Evolutionary conservation across 83 land plant genomes (phyloP).

Genomic region (Thuja plicata): DNA sequence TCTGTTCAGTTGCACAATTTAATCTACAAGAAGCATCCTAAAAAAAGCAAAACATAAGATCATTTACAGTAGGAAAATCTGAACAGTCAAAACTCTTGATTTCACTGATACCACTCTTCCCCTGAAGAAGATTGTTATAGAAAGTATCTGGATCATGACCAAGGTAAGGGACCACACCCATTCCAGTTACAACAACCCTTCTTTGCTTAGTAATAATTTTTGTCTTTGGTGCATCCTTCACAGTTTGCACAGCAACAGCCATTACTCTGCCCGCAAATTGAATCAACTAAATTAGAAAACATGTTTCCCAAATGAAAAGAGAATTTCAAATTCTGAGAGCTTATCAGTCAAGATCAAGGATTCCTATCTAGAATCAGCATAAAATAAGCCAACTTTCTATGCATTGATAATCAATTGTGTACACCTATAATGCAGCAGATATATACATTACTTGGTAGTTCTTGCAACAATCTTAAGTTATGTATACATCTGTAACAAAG

Average conservation of each 20-base stretch:
- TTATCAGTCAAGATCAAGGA: not conserved
- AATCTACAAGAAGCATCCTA: not conserved
- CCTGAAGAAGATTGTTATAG: constrained; percentile 85
- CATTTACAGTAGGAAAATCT: constrained; percentile 74
- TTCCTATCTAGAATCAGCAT: not conserved
- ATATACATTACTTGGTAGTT: not conserved
- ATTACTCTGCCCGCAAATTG: constrained; percentile 58
- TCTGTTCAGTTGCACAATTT: not conserved
- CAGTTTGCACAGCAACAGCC: constrained; percentile 72
- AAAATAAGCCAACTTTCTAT: not conserved
- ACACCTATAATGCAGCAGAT: not conserved
- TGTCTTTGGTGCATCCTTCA: constrained; percentile 47
- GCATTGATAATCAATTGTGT: not conserved
- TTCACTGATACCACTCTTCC: constrained; percentile 86
- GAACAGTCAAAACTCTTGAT: constrained; percentile 87
- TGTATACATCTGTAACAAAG: not conserved
- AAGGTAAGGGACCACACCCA: constrained; percentile 45
- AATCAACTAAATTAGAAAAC: not conserved
- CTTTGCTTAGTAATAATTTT: constrained; percentile 40
- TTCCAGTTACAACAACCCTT: constrained; percentile 54
- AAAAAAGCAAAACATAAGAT: not conserved
- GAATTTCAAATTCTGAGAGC: not conserved
- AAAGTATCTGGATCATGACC: constrained; percentile 65
- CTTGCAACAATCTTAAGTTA: not conserved
- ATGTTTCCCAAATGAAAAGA: not conserved